Conservation (phyloP, 352 stramenopile species). For the Globisporangium radiosum region DNA sequence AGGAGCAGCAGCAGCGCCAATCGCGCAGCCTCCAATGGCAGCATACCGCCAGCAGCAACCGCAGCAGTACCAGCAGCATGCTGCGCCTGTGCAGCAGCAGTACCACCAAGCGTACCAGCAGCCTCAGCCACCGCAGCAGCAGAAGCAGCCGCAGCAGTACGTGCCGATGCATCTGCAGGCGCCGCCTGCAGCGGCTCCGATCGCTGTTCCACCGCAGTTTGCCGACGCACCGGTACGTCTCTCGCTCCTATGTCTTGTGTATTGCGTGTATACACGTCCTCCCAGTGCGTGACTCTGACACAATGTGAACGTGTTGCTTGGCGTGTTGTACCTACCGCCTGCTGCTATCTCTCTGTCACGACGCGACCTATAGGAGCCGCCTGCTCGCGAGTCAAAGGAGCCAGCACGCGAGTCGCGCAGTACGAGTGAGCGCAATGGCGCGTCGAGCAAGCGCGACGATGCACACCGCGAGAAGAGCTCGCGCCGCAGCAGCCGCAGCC, state of each 20-base stretch:
- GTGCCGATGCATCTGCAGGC: conserved; percentile 10
- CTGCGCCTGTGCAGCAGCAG: conserved; percentile 5
- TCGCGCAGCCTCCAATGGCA: conserved; percentile 5
- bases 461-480: conserved; percentile 9
- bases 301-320: too few relatives aligned
- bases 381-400: not conserved
- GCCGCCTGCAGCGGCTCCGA: not conserved
- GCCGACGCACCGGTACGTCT: conserved; percentile 45
- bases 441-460: conserved; percentile 3
- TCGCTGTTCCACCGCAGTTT: conserved; percentile 38
- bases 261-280: not conserved
- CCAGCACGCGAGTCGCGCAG: too few relatives aligned
- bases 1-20: conserved; percentile 26
- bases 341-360: too few relatives aligned
- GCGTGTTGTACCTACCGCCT: too few relatives aligned
- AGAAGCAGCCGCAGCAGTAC: conserved; percentile 9
- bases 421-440: conserved; percentile 6
- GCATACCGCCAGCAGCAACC: conserved; percentile 23
- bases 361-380: not conserved
- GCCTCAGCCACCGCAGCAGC: conserved; percentile 10
- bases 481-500: conserved; percentile 11
- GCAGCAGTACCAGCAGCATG: conserved; percentile 4
- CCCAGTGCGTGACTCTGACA: too few relatives aligned
- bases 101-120: conserved; percentile 12
- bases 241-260: not conserved